Evolutionary conservation across 2,329 filamentous ascomycete genomes (phyloP).

Genomic region (Fusarium proliferatum): DNA sequence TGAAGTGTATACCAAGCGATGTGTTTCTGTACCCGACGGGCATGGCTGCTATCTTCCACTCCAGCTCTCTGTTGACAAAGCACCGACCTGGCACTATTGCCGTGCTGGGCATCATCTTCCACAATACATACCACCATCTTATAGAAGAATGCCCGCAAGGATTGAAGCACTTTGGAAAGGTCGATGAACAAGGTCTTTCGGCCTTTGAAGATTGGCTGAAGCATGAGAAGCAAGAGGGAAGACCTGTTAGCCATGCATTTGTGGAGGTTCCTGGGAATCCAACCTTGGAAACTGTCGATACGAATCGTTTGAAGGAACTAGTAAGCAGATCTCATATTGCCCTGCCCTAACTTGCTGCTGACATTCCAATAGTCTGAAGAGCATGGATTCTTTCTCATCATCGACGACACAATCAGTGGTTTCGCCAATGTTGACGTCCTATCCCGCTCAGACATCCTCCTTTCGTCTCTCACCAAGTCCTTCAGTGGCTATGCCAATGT

Average conservation of each 20-base stretch:
- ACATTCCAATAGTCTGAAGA: slow-evolving; percentile 50
- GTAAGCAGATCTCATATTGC: slow-evolving; percentile 47
- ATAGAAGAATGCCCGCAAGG: slow-evolving; percentile 57
- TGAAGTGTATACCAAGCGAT: slow-evolving; percentile 50
- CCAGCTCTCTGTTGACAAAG: slow-evolving; percentile 53
- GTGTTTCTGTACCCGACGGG: slow-evolving; percentile 66
- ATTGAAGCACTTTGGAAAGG: slow-evolving; percentile 60
- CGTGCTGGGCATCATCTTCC: slow-evolving; percentile 64
- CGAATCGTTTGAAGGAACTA: slow-evolving; percentile 49
- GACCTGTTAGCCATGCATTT: slow-evolving; percentile 58
- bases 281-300: slow-evolving; percentile 48
- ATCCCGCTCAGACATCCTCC: slow-evolving; percentile 59
- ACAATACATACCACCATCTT: slow-evolving; percentile 60
- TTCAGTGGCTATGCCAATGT: slow-evolving; percentile 68
- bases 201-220: slow-evolving; percentile 59
- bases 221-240: slow-evolving; percentile 51
- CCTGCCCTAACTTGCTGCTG: neutral
- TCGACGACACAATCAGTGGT: slow-evolving; percentile 62
- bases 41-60: slow-evolving; percentile 63
- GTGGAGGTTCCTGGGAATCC: slow-evolving; percentile 59
- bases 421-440: slow-evolving; percentile 64
- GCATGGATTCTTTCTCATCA: slow-evolving; percentile 57
- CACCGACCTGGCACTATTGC: slow-evolving; percentile 52
- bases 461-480: slow-evolving; percentile 67
- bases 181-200: slow-evolving; percentile 56